Conservation (phyloP, 257 asterid genomes). For the Solanum sejunctum region DNA sequence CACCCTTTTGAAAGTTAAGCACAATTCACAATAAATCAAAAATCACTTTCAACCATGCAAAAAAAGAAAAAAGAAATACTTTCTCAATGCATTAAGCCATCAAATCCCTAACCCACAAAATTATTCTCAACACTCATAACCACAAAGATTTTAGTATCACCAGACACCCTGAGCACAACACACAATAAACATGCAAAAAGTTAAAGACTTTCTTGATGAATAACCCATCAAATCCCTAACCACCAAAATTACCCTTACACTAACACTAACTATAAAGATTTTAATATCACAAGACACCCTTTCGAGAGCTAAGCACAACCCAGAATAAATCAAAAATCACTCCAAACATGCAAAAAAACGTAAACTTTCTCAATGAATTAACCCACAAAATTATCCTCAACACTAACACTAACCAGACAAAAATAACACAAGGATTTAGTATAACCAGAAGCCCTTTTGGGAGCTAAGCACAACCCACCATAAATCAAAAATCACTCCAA, state of each 20-base stretch:
- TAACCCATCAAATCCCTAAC: neutral
- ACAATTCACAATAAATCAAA: neutral
- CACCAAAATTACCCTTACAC: neutral
- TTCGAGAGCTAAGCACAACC: neutral
- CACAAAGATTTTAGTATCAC: neutral
- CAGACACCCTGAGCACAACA: neutral
- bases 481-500: neutral
- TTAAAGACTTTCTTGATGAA: neutral
- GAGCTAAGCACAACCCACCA: neutral
- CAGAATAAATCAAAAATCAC: neutral
- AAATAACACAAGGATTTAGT: neutral
- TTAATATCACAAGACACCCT: neutral
- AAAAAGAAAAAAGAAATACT: neutral
- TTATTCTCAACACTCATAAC: neutral
- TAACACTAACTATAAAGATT: neutral
- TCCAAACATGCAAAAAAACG: neutral
- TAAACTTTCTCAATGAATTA: neutral
- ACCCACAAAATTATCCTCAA: neutral
- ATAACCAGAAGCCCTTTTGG: neutral
- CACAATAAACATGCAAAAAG: neutral
- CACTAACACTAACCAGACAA: neutral
- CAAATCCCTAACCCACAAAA: neutral
- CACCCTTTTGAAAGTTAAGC: neutral
- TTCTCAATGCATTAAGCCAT: neutral
- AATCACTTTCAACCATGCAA: neutral